Percentiles rank a stretch among this genome's conserved stretches.
phyloP scores from a whole-genome alignment of 441 rosid species.

The Cnidoscolus chayamansa region DNA sequence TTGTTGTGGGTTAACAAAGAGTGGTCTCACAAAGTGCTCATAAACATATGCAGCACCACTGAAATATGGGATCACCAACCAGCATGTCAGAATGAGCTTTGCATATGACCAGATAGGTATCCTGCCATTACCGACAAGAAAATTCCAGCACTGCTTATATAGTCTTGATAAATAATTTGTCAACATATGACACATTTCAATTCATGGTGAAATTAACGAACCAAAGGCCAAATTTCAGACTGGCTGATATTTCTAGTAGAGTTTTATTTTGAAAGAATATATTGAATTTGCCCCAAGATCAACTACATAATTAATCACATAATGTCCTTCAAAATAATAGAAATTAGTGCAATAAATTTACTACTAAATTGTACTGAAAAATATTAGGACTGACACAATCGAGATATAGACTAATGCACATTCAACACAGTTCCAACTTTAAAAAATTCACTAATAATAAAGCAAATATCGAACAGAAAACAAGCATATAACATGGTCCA shows the following conservation, averaged over 20 bases:
- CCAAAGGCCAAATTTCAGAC: neutral
- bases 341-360: neutral
- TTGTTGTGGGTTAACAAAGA: constrained; percentile 60
- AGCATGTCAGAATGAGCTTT: constrained; percentile 80
- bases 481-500: neutral
- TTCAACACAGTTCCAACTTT: neutral
- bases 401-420: neutral
- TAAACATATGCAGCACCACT: constrained; percentile 96
- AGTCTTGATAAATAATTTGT: neutral
- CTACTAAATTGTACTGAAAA: neutral
- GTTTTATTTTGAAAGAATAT: neutral
- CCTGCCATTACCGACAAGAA: constrained; percentile 39
- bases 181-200: neutral
- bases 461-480: neutral
- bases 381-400: neutral
- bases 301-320: neutral
- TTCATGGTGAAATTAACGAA: neutral
- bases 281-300: neutral
- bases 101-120: constrained; percentile 77
- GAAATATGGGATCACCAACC: constrained; percentile 92
- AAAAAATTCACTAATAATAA: neutral
- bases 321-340: neutral
- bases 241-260: neutral
- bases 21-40: constrained; percentile 75
- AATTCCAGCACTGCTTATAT: neutral